Conservation (phyloP, 2,329 filamentous ascomycete genomes). For the Rutstroemia sp. region DNA sequence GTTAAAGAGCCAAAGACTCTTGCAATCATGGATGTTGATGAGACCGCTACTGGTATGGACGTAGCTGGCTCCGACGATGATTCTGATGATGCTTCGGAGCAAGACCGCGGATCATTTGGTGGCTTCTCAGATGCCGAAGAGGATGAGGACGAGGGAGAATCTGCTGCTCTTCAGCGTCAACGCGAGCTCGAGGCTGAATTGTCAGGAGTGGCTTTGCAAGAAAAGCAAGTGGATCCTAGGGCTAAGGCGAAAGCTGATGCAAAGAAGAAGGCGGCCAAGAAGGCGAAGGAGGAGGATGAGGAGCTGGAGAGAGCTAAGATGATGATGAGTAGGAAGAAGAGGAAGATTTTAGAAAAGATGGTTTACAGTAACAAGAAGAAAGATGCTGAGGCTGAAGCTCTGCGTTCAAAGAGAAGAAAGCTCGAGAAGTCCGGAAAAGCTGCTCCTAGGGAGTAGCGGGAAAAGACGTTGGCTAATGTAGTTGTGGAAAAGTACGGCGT, state of each 20-base stretch:
- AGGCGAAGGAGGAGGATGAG: constrained; percentile 70
- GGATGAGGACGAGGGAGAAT: constrained; percentile 52
- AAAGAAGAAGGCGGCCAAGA: constrained; percentile 60
- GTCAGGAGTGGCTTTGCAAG: constrained; percentile 55
- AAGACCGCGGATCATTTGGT: constrained; percentile 24
- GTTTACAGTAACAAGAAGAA: constrained; percentile 90
- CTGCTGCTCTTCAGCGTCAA: constrained; percentile 65
- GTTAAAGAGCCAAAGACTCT: constrained; percentile 38
- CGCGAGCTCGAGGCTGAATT: constrained; percentile 90
- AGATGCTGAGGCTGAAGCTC: constrained; percentile 79
- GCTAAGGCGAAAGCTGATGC: constrained; percentile 62
- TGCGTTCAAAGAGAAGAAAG: constrained; percentile 85
- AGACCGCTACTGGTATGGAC: constrained; percentile 29
- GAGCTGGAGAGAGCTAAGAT: constrained; percentile 90
- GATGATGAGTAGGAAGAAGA: constrained; percentile 97
- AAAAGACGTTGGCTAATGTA: constrained; percentile 1
- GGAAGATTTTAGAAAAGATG: constrained; percentile 97
- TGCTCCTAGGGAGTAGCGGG: constrained; percentile 15
- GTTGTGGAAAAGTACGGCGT: constrained; percentile 20
- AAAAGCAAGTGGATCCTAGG: constrained; percentile 44
- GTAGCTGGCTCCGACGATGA: constrained; percentile 30
- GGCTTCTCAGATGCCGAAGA: constrained; percentile 36
- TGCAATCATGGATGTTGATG: constrained; percentile 24
- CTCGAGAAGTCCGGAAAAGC: constrained; percentile 53
- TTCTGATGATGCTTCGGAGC: constrained; percentile 33